A percentile compares a stretch with the other conserved stretches of the same genome.
Evolutionary conservation across 306 rosid species (phyloP).

Genomic region (Potentilla sterilis): DNA sequence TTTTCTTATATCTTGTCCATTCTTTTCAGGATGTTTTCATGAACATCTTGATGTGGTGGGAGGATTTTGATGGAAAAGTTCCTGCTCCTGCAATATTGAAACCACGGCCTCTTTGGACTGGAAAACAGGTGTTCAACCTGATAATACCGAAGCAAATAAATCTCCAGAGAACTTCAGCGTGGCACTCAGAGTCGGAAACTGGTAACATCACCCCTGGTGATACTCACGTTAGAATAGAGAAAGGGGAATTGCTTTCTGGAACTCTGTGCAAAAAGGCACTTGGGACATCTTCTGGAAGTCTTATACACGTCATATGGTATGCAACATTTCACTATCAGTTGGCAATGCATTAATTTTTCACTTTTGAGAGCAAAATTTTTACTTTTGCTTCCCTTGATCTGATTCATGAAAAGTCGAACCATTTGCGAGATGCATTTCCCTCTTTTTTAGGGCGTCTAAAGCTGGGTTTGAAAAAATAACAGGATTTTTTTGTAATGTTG

Average conservation of each 20-base stretch:
- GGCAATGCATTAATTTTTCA: background rate
- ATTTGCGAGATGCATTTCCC: background rate
- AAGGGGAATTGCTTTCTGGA: conserved; percentile 89
- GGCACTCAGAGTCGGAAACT: conserved; percentile 83
- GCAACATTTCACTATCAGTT: conserved; percentile 11
- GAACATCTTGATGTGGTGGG: conserved; percentile 99
- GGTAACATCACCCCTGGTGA: conserved; percentile 90
- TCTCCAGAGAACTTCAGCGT: conserved; percentile 80
- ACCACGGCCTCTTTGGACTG: conserved; percentile 98
- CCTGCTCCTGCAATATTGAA: conserved; percentile 92
- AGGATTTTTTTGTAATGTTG: background rate
- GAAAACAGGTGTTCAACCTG: conserved; percentile 96
- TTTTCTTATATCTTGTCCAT: conserved; percentile 22
- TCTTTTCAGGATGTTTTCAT: conserved; percentile 86
- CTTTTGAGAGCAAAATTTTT: background rate
- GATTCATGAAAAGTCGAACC: background rate
- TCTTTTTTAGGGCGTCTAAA: background rate
- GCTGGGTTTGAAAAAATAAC: background rate
- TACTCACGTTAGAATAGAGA: conserved; percentile 89
- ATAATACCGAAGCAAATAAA: conserved; percentile 93
- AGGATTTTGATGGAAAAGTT: conserved; percentile 95
- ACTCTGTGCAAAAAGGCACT: conserved; percentile 96
- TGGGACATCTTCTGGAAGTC: conserved; percentile 95
- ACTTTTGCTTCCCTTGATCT: background rate
- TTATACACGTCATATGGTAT: conserved; percentile 94